Conservation (phyloP, 345 rosid species). For the Psidium guajava region DNA sequence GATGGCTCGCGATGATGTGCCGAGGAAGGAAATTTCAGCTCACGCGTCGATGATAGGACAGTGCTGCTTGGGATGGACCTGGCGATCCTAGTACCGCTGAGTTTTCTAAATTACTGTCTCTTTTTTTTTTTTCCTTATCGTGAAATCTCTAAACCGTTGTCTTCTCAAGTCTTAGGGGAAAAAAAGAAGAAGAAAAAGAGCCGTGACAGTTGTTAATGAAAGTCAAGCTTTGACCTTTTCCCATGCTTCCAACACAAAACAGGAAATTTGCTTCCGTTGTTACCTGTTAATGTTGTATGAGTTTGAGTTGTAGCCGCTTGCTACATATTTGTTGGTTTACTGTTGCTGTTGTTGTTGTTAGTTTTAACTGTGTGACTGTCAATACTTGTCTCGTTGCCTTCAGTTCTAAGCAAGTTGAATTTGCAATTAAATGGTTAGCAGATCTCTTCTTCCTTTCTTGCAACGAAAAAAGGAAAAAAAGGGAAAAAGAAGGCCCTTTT, state of each 20-base stretch:
- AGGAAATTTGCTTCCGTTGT: neutral
- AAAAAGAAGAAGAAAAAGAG: too few species aligned
- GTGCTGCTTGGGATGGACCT: neutral
- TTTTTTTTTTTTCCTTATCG: too few species aligned
- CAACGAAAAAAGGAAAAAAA: neutral
- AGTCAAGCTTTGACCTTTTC: neutral
- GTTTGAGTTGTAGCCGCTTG: neutral
- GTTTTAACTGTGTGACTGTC: neutral
- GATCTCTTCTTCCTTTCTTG: neutral
- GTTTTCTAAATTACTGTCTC: neutral
- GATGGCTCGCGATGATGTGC: neutral
- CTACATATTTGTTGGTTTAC: neutral
- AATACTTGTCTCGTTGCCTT: neutral
- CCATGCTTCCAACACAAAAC: neutral
- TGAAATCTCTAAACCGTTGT: neutral
- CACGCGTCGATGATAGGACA: neutral
- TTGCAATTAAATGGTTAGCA: neutral
- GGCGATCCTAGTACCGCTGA: neutral
- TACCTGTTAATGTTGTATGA: neutral
- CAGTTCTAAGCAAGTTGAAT: too few species aligned
- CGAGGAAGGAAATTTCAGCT: neutral
- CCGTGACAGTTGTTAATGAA: neutral
- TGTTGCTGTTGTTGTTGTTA: neutral
- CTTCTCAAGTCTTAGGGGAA: neutral
- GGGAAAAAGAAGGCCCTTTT: neutral